Percentiles rank a stretch among this genome's conserved stretches.
phyloP scores from a whole-genome alignment of 352 stramenopile species.

The Phytophthora hybrid region DNA sequence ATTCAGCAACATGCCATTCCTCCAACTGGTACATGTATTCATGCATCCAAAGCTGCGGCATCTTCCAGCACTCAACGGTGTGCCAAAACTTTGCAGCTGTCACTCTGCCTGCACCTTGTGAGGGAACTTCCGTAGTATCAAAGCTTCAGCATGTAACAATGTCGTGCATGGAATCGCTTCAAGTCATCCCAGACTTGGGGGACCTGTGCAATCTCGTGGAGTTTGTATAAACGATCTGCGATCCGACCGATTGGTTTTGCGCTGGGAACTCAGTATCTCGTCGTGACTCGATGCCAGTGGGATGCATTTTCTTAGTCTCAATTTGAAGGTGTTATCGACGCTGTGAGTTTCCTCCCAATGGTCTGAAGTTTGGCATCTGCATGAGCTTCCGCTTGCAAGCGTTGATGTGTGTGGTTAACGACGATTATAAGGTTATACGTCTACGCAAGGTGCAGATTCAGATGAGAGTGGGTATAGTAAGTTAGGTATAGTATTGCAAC shows the following conservation, averaged over 20 bases:
- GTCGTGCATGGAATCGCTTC: slow-evolving; percentile 12
- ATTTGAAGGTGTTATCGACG: slow-evolving; percentile 9
- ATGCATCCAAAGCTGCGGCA: slow-evolving; percentile 13
- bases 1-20: slow-evolving; percentile 35
- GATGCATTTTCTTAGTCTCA: not conserved
- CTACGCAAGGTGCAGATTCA: slow-evolving; percentile 37
- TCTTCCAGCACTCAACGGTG: slow-evolving; percentile 24
- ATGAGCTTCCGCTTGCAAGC: slow-evolving; percentile 35
- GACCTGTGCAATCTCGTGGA: slow-evolving; percentile 4
- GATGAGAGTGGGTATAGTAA: not conserved
- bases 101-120: slow-evolving; percentile 26
- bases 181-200: slow-evolving; percentile 23
- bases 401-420: slow-evolving; percentile 21
- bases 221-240: slow-evolving; percentile 34
- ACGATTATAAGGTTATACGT: slow-evolving; percentile 8
- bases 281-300: not conserved
- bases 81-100: slow-evolving; percentile 30
- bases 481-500: too few relatives aligned
- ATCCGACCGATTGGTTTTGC: slow-evolving; percentile 28
- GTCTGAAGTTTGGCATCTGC: slow-evolving; percentile 33
- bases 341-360: slow-evolving; percentile 12
- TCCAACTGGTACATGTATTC: slow-evolving; percentile 25
- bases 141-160: slow-evolving; percentile 19
- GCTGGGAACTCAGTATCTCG: not conserved
- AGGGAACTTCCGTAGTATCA: slow-evolving; percentile 16